These are phyloP conservation scores for Leishmania major DNA, from an alignment of 208 protist genomes.

Conservation along the genomic window DNA sequence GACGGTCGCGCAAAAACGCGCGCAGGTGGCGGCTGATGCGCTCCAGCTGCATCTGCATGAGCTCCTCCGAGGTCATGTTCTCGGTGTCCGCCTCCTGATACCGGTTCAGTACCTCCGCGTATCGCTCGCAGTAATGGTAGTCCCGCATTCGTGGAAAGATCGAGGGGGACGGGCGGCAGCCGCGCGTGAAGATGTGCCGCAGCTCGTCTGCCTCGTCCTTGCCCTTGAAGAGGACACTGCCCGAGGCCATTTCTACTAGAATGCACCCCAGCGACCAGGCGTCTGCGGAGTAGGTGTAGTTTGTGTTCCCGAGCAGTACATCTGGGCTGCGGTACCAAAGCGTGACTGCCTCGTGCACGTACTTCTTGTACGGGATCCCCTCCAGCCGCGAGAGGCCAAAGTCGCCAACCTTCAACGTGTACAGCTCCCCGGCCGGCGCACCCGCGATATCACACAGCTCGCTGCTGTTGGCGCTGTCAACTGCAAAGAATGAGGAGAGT, in stretches of 20 bases:
- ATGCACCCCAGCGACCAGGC: constrained; percentile 95
- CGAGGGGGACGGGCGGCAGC: constrained; percentile 87
- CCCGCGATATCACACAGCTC: neutral
- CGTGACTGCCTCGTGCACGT: constrained; percentile 91
- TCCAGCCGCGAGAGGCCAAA: constrained; percentile 88
- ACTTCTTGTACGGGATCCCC: constrained; percentile 92
- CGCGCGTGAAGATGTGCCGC: constrained; percentile 77
- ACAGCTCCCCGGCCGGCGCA: constrained; percentile 26
- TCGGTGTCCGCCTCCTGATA: constrained; percentile 20
- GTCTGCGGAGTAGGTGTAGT: constrained; percentile 82
- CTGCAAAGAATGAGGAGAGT: neutral
- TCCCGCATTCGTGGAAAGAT: constrained; percentile 55
- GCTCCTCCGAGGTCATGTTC: constrained; percentile 1
- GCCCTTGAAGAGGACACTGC: constrained; percentile 80
- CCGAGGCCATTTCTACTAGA: constrained; percentile 82
- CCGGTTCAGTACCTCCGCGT: constrained; percentile 24
- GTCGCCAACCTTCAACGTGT: constrained; percentile 84
- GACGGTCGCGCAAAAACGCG: constrained; percentile 36
- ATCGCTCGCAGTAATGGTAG: constrained; percentile 48
- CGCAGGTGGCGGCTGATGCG: constrained; percentile 35
- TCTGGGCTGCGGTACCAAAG: constrained; percentile 96
- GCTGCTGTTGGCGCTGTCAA: neutral
- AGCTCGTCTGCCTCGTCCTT: constrained; percentile 86
- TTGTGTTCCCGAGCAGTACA: constrained; percentile 85
- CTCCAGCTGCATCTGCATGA: constrained; percentile 28